These are phyloP conservation scores for Helichrysum umbraculigerum DNA, from an alignment of 129 eudicot genomes.

Conservation along the genomic window DNA sequence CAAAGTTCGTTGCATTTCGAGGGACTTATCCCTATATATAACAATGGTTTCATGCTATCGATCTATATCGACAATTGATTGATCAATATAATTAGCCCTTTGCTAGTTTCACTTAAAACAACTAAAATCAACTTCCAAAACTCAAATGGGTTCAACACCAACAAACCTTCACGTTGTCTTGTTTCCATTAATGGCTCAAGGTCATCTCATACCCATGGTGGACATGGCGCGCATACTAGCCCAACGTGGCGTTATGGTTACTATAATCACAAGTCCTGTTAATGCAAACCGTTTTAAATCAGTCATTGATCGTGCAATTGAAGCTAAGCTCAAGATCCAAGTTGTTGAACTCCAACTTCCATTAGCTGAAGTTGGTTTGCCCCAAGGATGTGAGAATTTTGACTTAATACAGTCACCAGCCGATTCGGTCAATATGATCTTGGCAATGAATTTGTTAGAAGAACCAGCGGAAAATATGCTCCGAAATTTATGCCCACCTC, in stretches of 20 bases:
- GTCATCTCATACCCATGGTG: slow-evolving; percentile 52
- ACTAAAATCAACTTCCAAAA: slow-evolving; percentile 6
- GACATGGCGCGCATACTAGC: slow-evolving; percentile 52
- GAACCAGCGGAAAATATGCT: slow-evolving; percentile 38
- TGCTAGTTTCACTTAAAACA: neutral
- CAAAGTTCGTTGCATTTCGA: no score
- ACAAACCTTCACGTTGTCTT: slow-evolving; percentile 46
- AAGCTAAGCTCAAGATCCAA: slow-evolving; percentile 38
- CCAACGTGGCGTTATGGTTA: slow-evolving; percentile 36
- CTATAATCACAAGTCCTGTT: slow-evolving; percentile 43
- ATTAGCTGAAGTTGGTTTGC: slow-evolving; percentile 44
- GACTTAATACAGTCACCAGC: slow-evolving; percentile 40
- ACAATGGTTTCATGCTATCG: neutral
- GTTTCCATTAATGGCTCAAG: slow-evolving; percentile 54
- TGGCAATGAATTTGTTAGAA: slow-evolving; percentile 37
- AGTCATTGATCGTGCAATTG: slow-evolving; percentile 28
- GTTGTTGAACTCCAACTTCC: slow-evolving; percentile 43
- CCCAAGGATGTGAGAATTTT: slow-evolving; percentile 48
- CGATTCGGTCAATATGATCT: slow-evolving; percentile 14
- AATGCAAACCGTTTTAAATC: slow-evolving; percentile 42
- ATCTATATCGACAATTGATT: no score
- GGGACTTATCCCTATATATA: no score
- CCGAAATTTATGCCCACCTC: slow-evolving; percentile 26
- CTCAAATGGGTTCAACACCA: slow-evolving; percentile 22
- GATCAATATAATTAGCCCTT: neutral